Base-by-base conservation (phyloP, 1,139 yeast species). In the Yamadazyma taylorii region DNA sequence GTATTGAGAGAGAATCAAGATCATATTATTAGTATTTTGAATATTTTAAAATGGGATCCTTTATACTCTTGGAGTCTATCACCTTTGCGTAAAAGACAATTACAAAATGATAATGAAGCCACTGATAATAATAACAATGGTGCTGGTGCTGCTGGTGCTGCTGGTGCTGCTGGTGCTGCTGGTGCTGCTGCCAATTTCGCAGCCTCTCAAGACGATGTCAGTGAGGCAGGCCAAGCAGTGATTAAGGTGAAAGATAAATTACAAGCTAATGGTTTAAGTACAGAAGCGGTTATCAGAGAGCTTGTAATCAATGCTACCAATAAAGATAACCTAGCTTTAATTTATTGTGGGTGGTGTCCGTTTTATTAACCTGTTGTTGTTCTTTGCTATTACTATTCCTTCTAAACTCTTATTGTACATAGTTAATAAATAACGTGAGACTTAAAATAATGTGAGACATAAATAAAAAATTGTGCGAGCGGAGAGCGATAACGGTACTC, bases 21-120 rank as follows among this genome's bases (percentile, higher is more conserved):
- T 30, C 83, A 82, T 48, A 86, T 94, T 21, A 62, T 82, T 54
- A 85, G 95, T 17, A 86, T 94, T 34, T 64, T 94, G 41, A 94
- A 90, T 53, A 95, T 92, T 7, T 63, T 94, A 46, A 71, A 85
- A 48, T 88, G 94, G 75, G 98, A 94, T 69, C 97, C 98, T 0
- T 70, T 94, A 40, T 90, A 90, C 53, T 76, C 86, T 1, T 92
- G 98, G 98, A 79, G 83, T 1, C 68, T 87, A 32, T 84, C 95
- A 0, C 92, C 94, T 0, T 58, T 85, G 11, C 57, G 83, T 39
- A 78, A 71, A 54, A 73, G 72, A 45, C 76, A 72, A 45, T 52
- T 83, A 14, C 88, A 83, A 51, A 65, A 54, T 14, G 49, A 42
- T 2, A 40, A 45, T 5, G 60, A 55, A 13, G 48, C 50, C 2